These are phyloP conservation scores for Begonia peltatifolia DNA, from an alignment of 306 rosid species.

Conservation along the genomic window DNA sequence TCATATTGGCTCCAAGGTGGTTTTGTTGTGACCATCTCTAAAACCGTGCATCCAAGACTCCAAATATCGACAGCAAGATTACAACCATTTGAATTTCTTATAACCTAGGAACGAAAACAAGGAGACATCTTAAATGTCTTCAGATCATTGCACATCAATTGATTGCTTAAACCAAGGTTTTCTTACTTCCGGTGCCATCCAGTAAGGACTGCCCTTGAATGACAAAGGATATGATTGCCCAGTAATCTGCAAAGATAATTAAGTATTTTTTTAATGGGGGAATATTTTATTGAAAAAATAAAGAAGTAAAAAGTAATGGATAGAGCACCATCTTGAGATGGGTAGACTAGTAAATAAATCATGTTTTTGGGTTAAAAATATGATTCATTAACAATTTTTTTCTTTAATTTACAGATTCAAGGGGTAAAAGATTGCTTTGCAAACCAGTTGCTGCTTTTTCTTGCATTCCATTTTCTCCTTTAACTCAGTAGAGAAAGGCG, in stretches of 20 bases:
- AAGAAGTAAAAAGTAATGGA: too few relatives aligned
- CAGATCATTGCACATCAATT: constrained; percentile 6
- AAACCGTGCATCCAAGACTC: constrained; percentile 99
- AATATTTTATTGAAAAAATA: too few relatives aligned
- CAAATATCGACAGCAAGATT: constrained; percentile 93
- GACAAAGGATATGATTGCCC: constrained; percentile 89
- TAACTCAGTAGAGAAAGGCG: too few relatives aligned
- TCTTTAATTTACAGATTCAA: too few relatives aligned
- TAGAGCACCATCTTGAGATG: too few relatives aligned
- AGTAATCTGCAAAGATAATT: constrained; percentile 47
- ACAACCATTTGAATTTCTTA: constrained; percentile 65
- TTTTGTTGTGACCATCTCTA: constrained; percentile 93
- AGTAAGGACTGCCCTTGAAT: constrained; percentile 88
- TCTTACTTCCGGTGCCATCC: constrained; percentile 99
- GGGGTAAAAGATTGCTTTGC: too few relatives aligned
- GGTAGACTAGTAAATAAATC: too few relatives aligned
- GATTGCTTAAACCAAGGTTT: constrained; percentile 7
- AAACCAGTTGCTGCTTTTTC: too few relatives aligned
- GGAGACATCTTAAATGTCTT: constrained; percentile 9
- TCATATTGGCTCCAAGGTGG: constrained; percentile 98
- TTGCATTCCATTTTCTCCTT: too few relatives aligned
- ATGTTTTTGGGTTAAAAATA: too few relatives aligned
- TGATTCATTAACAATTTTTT: too few relatives aligned
- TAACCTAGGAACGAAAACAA: constrained; percentile 45
- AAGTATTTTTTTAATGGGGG: constrained; percentile 12